These are phyloP conservation scores for Oryza australiensis DNA, from an alignment of 176 grass and related monocot genomes.

Conservation along the genomic window DNA sequence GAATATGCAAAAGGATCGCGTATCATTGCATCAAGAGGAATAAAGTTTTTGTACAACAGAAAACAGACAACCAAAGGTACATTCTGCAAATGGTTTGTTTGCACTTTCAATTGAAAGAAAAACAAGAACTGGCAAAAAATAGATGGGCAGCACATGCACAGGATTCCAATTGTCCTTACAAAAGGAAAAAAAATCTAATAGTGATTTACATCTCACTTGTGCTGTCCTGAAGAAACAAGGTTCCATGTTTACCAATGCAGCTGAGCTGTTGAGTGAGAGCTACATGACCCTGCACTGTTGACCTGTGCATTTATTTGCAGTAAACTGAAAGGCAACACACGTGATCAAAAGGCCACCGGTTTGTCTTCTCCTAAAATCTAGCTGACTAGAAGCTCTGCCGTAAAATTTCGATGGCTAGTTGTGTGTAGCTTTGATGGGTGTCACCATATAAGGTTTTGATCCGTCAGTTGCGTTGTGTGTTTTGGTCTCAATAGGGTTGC, in stretches of 20 bases:
- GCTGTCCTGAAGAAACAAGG: neutral
- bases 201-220: neutral
- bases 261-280: neutral
- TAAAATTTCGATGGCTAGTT: too few relatives aligned
- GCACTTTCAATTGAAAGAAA: neutral
- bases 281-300: neutral
- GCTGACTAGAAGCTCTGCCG: too few relatives aligned
- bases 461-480: too few relatives aligned
- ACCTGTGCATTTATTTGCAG: neutral
- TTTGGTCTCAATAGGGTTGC: too few relatives aligned
- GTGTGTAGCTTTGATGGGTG: too few relatives aligned
- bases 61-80: neutral
- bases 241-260: neutral
- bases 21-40: too few relatives aligned
- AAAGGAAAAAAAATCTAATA: too few relatives aligned
- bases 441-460: too few relatives aligned
- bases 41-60: too few relatives aligned
- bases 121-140: neutral
- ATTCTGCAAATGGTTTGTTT: neutral
- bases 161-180: neutral
- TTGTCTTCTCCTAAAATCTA: too few relatives aligned
- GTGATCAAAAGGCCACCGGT: neutral
- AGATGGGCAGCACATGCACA: neutral
- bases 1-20: too few relatives aligned
- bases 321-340: neutral